Conservation (phyloP, 441 rosid genomes). For the Syzygium malaccense region DNA sequence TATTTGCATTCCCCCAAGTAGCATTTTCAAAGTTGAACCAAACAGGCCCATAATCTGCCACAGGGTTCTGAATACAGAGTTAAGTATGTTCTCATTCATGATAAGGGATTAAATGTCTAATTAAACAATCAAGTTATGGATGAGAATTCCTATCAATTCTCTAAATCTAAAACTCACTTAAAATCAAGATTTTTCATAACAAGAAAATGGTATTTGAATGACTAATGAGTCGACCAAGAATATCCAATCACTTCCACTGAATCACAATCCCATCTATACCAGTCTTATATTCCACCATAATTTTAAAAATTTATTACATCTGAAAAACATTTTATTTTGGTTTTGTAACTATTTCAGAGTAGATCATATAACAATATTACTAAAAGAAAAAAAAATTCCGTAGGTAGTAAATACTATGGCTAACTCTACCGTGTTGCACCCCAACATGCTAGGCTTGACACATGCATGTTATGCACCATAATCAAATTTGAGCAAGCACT, state of each 20-base stretch:
- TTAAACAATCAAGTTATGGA: background rate
- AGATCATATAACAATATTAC: background rate
- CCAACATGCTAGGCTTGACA: background rate
- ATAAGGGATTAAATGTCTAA: background rate
- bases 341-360: background rate
- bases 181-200: background rate
- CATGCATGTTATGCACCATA: background rate
- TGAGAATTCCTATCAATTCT: background rate
- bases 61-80: background rate
- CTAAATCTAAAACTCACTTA: background rate
- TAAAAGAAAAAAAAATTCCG: background rate
- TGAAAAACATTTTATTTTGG: background rate
- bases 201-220: background rate
- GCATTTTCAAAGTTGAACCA: too few species aligned
- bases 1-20: too few species aligned
- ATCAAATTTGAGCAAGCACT: background rate
- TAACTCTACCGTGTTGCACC: background rate
- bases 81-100: background rate
- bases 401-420: background rate
- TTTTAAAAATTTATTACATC: background rate
- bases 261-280: background rate
- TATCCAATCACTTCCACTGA: background rate
- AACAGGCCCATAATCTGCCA: background rate
- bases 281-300: background rate
- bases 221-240: background rate